A percentile compares a stretch with the other conserved stretches of the same genome.
Conservation (phyloP, 768 basidiomycete genomes). For the Dendrothele bispora region DNA sequence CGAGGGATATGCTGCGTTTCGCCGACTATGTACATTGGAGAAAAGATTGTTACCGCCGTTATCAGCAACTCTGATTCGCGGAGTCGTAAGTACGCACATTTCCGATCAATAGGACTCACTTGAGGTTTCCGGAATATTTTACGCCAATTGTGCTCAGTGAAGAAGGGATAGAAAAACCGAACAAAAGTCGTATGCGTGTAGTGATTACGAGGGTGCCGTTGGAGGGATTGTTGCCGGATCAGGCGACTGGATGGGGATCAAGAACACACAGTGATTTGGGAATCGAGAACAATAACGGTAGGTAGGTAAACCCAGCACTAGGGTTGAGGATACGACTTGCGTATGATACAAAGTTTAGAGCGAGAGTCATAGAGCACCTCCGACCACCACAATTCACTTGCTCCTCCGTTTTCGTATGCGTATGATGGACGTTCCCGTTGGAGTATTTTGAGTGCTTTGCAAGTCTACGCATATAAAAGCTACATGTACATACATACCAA, state of each 20-base stretch:
- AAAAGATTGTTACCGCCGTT: neutral
- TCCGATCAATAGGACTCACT: constrained; percentile 41
- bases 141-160: constrained; percentile 68
- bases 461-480: constrained; percentile 3
- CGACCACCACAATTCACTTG: constrained; percentile 68
- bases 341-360: constrained; percentile 16
- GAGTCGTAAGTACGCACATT: constrained; percentile 4
- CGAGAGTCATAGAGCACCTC: constrained; percentile 60
- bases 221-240: constrained; percentile 55
- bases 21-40: neutral
- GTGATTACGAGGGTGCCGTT: constrained; percentile 66
- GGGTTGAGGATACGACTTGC: too few species aligned
- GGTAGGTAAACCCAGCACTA: too few species aligned
- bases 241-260: constrained; percentile 46
- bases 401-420: too few species aligned
- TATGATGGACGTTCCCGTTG: constrained; percentile 65
- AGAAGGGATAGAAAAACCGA: constrained; percentile 70
- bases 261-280: constrained; percentile 34
- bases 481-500: constrained; percentile 34
- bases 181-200: constrained; percentile 38
- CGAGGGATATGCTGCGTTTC: too few species aligned
- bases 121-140: constrained; percentile 50
- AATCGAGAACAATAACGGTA: constrained; percentile 12
- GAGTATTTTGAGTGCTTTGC: constrained; percentile 45
- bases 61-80: constrained; percentile 9